Percentiles rank a stretch among this genome's conserved stretches.
phyloP scores from a whole-genome alignment of 1,284 basidiomycete species.

The Sporisorium exsertum region DNA sequence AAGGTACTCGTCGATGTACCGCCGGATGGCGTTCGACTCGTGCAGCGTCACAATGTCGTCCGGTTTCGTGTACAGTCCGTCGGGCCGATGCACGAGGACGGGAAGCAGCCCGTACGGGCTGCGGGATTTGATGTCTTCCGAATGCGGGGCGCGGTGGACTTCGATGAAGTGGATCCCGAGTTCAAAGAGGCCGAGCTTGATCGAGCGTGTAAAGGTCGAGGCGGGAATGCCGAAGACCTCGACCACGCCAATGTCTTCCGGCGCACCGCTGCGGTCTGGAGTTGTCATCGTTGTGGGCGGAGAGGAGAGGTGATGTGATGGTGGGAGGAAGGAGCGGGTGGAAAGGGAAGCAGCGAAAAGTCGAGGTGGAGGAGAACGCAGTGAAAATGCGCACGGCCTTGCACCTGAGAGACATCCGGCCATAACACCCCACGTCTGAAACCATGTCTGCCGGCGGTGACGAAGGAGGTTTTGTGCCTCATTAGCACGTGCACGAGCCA shows the following conservation, averaged over 20 bases:
- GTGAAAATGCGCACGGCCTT: not conserved
- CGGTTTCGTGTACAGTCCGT: slow-evolving; percentile 36
- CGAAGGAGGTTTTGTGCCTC: not conserved
- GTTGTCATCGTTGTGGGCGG: slow-evolving; percentile 30
- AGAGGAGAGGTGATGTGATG: not conserved
- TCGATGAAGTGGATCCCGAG: slow-evolving; percentile 37
- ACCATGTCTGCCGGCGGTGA: not conserved
- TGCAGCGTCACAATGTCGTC: slow-evolving; percentile 31
- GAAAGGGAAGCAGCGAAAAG: not conserved
- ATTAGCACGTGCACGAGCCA: slow-evolving; percentile 15
- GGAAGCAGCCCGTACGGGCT: slow-evolving; percentile 45
- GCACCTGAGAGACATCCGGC: not conserved
- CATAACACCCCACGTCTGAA: too few relatives aligned
- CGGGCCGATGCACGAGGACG: slow-evolving; percentile 36
- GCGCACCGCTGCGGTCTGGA: slow-evolving; percentile 22
- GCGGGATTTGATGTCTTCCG: slow-evolving; percentile 24
- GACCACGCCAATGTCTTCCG: slow-evolving; percentile 42
- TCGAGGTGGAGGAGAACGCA: not conserved
- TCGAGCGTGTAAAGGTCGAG: slow-evolving; percentile 41
- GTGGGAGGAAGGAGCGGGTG: not conserved
- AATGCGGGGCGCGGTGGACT: slow-evolving; percentile 23
- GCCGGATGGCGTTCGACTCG: slow-evolving; percentile 38
- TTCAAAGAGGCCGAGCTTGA: slow-evolving; percentile 35
- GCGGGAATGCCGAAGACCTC: slow-evolving; percentile 32
- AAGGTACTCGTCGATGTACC: slow-evolving; percentile 46